Conservation (phyloP, 495 filamentous ascomycete genomes). For the Aspergillus avenaceus region DNA sequence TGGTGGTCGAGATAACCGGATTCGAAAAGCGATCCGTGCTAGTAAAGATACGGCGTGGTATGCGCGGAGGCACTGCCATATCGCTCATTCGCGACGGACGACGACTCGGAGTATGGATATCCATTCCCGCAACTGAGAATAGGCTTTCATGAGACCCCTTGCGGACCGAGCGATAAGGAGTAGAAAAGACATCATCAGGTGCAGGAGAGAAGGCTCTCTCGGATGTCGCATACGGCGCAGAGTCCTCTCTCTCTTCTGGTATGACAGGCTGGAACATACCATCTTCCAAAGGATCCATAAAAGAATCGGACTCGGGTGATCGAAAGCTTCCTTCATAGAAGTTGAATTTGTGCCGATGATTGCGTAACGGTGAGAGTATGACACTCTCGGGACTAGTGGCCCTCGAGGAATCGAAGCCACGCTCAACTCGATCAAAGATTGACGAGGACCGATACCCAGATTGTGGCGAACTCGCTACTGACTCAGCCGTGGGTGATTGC, state of each 20-base stretch:
- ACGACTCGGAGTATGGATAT: constrained; percentile 42
- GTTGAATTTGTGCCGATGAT: constrained; percentile 45
- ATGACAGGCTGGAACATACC: constrained; percentile 32
- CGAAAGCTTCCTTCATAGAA: constrained; percentile 27
- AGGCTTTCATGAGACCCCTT: constrained; percentile 49
- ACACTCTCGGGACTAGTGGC: constrained; percentile 73
- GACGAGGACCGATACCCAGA: constrained; percentile 69
- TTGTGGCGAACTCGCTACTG: constrained; percentile 75
- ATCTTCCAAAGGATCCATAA: constrained; percentile 17
- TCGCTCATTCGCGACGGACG: constrained; percentile 33
- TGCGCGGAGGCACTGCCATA: constrained; percentile 21
- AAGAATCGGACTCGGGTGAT: constrained; percentile 10
- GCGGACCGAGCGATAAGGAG: constrained; percentile 27
- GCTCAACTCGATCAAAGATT: constrained; percentile 68
- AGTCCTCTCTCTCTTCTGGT: constrained; percentile 40
- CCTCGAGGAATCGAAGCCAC: constrained; percentile 53
- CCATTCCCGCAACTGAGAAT: constrained; percentile 47
- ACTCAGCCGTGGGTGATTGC: constrained; percentile 64
- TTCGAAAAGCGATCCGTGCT: constrained; percentile 33
- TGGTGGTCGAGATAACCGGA: constrained; percentile 42
- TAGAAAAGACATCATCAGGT: constrained; percentile 22
- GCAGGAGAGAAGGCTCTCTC: constrained; percentile 13
- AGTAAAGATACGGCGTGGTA: constrained; percentile 35
- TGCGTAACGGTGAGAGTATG: constrained; percentile 46
- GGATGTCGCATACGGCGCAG: constrained; percentile 9